Base-by-base conservation (phyloP, 2,329 filamentous ascomycete species). In the Neurospora sp. region DNA sequence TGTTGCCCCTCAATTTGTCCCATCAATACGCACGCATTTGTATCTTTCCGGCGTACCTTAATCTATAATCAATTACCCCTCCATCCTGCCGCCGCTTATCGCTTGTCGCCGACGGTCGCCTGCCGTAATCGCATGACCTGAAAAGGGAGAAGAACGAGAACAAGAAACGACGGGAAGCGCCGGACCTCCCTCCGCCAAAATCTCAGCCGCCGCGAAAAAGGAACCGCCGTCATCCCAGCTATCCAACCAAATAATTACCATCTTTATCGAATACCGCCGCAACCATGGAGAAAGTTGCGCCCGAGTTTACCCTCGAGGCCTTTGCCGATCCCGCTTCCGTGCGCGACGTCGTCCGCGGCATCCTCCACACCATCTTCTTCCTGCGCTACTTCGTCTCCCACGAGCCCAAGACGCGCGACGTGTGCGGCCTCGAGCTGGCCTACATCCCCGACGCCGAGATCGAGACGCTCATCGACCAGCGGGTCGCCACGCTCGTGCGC, bases 351-450 rank as follows among this genome's bases (percentile, higher is more conserved):
- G 90, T 98, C 73, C 94, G 95, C 89, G 95, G 94, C 73, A 92
- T 97, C 79, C 87, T 98, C 67, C 94, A 97, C 80, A 96, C 94
- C 68, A 97, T 98, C 80, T 99, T 98, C 88, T 98, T 98, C 86
- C 94, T 97, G 83, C 91, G 96, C 78, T 97, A 95, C 87, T 97
- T 98, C 84, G 93, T 93, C 70, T 90, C 93, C 71, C 87, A 97
- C 75, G 84, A 88, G 58, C 95, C 96, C 6, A 87, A 89, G 73
- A 93, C 93, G 73, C 90, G 93, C 82, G 94, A 97, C 78, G 89
- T 97, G 73, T 90, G 97, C 74, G 94, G 97, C 81, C 87, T 97
- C 72, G 94, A 93, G 40, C 88, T 98, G 38, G 94, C 96, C 68
- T 92, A 92, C 77, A 91, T 98, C 77, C 89, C 93, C 78, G 93